phyloP scores from a whole-genome alignment of 1,284 basidiomycete genomes.

The Pterulicium gracile region DNA sequence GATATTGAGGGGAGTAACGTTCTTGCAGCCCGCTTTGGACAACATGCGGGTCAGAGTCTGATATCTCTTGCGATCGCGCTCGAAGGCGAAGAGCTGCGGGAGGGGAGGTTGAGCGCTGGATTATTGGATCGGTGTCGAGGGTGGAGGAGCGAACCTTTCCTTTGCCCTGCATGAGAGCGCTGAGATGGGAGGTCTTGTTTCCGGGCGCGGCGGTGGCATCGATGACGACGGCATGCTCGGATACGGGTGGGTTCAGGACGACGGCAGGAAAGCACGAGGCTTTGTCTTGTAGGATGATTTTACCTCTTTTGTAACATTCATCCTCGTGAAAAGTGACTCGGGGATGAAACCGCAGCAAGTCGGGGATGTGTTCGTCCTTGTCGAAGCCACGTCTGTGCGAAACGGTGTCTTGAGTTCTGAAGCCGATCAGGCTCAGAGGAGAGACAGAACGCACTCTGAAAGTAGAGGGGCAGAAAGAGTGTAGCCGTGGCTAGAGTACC shows the following conservation, averaged over 20 bases:
- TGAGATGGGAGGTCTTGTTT: constrained; percentile 94
- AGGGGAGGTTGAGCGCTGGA: constrained; percentile 1
- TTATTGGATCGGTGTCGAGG: too few species aligned
- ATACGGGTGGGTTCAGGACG: constrained; percentile 57
- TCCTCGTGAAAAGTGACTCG: constrained; percentile 50
- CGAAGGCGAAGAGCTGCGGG: constrained; percentile 73
- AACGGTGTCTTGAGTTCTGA: constrained; percentile 6
- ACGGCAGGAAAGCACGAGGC: constrained; percentile 94
- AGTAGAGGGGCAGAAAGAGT: constrained; percentile 37
- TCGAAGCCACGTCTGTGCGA: constrained; percentile 47
- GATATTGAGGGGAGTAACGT: constrained; percentile 58
- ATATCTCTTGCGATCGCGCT: constrained; percentile 72
- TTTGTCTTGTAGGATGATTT: constrained; percentile 92
- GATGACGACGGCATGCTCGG: constrained; percentile 51
- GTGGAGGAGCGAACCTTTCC: constrained; percentile 49
- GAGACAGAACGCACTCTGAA: constrained; percentile 30
- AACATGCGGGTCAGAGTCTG: constrained; percentile 79
- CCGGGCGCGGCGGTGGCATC: constrained; percentile 97
- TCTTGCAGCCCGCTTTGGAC: constrained; percentile 65
- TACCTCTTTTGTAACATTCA: constrained; percentile 58
- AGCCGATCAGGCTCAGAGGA: constrained; percentile 7
- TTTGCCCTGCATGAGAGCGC: constrained; percentile 73
- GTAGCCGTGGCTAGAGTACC: constrained; percentile 46
- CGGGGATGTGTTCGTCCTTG: constrained; percentile 69
- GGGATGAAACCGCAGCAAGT: constrained; percentile 73